Evolutionary conservation across 2,329 filamentous ascomycete species (phyloP).

Genomic region (Ophiostoma himal-ulmi): DNA sequence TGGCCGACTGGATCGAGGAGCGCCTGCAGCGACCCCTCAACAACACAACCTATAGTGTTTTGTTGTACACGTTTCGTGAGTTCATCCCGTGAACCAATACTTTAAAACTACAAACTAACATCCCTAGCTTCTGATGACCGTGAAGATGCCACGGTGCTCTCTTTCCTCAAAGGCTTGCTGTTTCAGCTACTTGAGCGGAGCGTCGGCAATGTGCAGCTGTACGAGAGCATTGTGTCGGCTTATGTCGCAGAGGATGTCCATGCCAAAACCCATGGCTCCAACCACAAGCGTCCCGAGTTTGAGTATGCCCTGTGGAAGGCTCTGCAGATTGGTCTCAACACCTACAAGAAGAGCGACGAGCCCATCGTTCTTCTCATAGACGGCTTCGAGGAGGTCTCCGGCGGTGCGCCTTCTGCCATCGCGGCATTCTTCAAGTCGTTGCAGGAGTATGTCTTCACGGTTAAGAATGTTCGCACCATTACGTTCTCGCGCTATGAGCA

Average conservation of each 20-base stretch:
- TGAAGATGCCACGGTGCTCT: conserved; percentile 31
- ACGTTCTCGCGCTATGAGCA: conserved; percentile 35
- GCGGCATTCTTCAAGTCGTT: conserved; percentile 33
- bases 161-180: conserved; percentile 36
- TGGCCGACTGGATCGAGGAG: conserved; percentile 53
- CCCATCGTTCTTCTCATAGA: conserved; percentile 36
- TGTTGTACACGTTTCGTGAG: conserved; percentile 37
- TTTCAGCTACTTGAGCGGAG: conserved; percentile 37
- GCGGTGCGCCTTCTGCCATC: conserved; percentile 25
- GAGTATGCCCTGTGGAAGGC: conserved; percentile 34
- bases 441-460: conserved; percentile 30
- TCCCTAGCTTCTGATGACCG: conserved; percentile 29
- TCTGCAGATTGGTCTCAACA: conserved; percentile 33
- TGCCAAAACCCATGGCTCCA: background rate
- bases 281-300: conserved; percentile 18
- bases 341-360: conserved; percentile 29
- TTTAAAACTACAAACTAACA: background rate
- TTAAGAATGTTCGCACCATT: conserved; percentile 32
- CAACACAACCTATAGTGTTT: conserved; percentile 33
- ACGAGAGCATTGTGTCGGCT: conserved; percentile 31
- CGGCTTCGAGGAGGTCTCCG: conserved; percentile 35
- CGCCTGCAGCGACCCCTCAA: conserved; percentile 37
- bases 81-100: background rate
- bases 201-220: conserved; percentile 36
- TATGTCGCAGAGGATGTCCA: conserved; percentile 24